Evolutionary conservation across 2,329 filamentous ascomycete species (phyloP).

Genomic region (Cladosporium austrohemisphaericum): DNA sequence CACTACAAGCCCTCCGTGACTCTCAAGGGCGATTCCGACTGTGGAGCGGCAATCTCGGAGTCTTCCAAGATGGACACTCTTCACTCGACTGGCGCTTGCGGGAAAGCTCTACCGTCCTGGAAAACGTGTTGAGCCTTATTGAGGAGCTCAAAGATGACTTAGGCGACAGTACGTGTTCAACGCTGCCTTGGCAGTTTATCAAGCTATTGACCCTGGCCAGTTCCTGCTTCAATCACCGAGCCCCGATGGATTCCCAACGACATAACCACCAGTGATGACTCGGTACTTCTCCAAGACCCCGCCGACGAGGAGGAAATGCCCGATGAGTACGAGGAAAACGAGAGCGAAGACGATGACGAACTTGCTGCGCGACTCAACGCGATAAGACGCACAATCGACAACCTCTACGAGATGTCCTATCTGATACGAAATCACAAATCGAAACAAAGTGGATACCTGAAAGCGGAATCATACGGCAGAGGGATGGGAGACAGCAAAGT

Average conservation of each 20-base stretch:
- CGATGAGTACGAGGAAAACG: background rate
- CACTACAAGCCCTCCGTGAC: background rate
- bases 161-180: background rate
- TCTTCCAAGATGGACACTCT: conserved; percentile 1
- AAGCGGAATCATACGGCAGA: too few relatives aligned
- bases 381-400: background rate
- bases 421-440: background rate
- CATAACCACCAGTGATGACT: too few relatives aligned
- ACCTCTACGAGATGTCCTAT: background rate
- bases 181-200: too few relatives aligned
- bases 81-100: conserved; percentile 8
- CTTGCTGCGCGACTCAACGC: background rate
- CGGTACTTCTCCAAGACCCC: too few relatives aligned
- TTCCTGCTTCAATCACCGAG: too few relatives aligned
- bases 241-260: too few relatives aligned
- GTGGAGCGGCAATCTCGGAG: conserved; percentile 5
- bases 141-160: background rate
- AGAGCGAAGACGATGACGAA: background rate
- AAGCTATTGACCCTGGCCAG: too few relatives aligned
- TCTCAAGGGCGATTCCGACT: background rate
- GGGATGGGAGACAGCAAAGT: too few relatives aligned
- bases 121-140: background rate
- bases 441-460: too few relatives aligned
- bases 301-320: too few relatives aligned
- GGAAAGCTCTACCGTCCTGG: background rate